Evolutionary conservation across 1,284 basidiomycete species (phyloP), one percentile per base, ranked within the genome.

Genomic region (Athelia psychrophila): DNA sequence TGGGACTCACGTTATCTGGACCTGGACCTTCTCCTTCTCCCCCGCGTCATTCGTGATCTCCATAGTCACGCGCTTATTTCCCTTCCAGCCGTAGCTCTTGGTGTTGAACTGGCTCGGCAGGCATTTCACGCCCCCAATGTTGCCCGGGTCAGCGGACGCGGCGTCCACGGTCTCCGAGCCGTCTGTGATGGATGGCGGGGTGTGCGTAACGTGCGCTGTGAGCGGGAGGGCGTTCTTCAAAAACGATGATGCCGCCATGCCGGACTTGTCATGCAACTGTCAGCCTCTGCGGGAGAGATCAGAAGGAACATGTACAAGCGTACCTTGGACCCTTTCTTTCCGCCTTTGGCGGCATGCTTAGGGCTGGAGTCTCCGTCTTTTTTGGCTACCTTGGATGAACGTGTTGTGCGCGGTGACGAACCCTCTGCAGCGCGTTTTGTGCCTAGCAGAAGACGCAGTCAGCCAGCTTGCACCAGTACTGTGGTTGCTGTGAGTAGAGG

Each of bases 31-130:
- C 68, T 83, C 82, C 65, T 79, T 84, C 49, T 74, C 73, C 22
- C 76, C 77, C 4, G 71, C 78, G 23, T 80, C 78, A 54, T 75
- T 75, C 53, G 77, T 72, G 15, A 91, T 63, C 61, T 88, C 85
- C 48, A 91, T 75, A 2, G 74, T 77, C 55, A 91, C 67, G 24
- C 83, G 77, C 66, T 85, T 86, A 64, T 68, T 80, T 4, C 85
- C 88, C 63, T 90, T 91, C 88, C 88, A 91, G 4, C 89, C 88
- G 64, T 86, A 89, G 62, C 85, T 88, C 16, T 88, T 87, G 1
- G 88, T 89, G 18, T 72, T 62, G 67, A 91, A 90, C 40, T 77
- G 73, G 51, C 68, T 77, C 1, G 88, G 80, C 2, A 77, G 57
- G 15, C 90, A 72, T 0, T 78, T 76, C 20, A 83, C 64, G 42